These are phyloP conservation scores for Venturia oleaginea DNA, from an alignment of 2,329 filamentous ascomycete species.

Conservation along the genomic window DNA sequence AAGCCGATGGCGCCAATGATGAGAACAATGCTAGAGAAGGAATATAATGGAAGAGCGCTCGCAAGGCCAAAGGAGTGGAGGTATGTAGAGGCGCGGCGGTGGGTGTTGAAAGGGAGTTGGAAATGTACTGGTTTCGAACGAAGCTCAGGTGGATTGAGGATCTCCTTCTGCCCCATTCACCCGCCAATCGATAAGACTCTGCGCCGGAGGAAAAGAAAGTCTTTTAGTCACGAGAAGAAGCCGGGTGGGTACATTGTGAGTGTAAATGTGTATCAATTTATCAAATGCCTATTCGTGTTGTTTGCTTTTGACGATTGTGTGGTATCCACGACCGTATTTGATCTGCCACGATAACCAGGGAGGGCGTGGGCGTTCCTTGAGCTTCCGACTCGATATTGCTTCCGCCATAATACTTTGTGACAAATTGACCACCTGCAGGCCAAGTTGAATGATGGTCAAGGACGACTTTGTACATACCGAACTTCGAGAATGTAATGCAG, in stretches of 20 bases:
- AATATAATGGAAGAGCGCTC: not conserved
- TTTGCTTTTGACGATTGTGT: not conserved
- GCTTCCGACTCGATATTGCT: constrained; percentile 3
- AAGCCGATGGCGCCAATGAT: not conserved
- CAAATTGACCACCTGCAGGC: too few species aligned
- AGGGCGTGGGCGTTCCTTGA: not conserved
- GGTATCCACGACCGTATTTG: not conserved
- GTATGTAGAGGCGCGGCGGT: not conserved
- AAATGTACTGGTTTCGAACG: not conserved
- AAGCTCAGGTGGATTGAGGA: not conserved
- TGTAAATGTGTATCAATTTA: too few species aligned
- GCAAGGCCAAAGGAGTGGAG: not conserved
- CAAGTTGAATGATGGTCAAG: not conserved
- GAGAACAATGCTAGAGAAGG: not conserved
- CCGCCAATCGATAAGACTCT: not conserved
- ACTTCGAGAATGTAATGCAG: too few species aligned
- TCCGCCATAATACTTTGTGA: not conserved
- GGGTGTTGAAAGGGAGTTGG: not conserved
- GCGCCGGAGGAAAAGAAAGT: not conserved
- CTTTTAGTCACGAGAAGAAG: not conserved
- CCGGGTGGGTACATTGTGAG: not conserved
- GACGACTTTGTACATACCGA: not conserved
- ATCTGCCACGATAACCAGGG: not conserved
- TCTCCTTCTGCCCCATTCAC: not conserved
- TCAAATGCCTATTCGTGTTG: not conserved